Evolutionary conservation across 768 basidiomycete species (phyloP).

Genomic region (Crassisporium funariophilum): DNA sequence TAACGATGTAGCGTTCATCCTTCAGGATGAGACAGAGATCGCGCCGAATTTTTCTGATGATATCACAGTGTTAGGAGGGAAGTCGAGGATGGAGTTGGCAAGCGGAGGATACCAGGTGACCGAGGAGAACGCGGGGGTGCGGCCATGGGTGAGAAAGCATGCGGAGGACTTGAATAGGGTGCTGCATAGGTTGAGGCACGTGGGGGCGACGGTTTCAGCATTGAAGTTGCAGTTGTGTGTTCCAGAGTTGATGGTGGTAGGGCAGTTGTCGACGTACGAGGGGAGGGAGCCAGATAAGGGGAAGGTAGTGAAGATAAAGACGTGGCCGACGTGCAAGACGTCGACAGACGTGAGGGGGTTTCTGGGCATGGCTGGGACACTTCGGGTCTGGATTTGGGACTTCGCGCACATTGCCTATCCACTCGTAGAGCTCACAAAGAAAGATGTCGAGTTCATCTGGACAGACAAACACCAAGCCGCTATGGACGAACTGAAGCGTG

Average conservation of each 20-base stretch:
- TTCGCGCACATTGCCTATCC: slow-evolving; percentile 15
- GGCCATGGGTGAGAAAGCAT: slow-evolving; percentile 2
- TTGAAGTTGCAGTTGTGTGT: slow-evolving; percentile 23
- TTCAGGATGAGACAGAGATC: slow-evolving; percentile 28
- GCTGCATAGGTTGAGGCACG: slow-evolving; percentile 25
- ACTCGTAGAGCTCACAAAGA: slow-evolving; percentile 23
- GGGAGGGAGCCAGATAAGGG: slow-evolving; percentile 27
- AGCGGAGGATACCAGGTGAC: background rate
- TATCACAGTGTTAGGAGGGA: slow-evolving; percentile 20
- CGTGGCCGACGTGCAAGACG: slow-evolving; percentile 26
- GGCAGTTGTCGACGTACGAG: slow-evolving; percentile 34
- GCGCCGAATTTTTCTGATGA: slow-evolving; percentile 25
- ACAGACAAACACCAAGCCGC: too few species aligned
- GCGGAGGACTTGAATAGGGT: slow-evolving; percentile 4
- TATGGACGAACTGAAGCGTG: too few species aligned
- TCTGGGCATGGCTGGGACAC: slow-evolving; percentile 21
- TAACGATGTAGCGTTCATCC: slow-evolving; percentile 28
- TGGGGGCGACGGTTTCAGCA: slow-evolving; percentile 30
- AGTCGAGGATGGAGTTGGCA: slow-evolving; percentile 16
- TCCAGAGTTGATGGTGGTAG: slow-evolving; percentile 3
- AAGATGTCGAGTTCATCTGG: slow-evolving; percentile 26
- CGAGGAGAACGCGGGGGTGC: background rate
- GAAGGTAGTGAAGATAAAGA: slow-evolving; percentile 19
- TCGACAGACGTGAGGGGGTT: slow-evolving; percentile 20
- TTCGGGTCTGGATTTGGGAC: slow-evolving; percentile 26